Conservation (phyloP, 2,329 filamentous ascomycete genomes). For the Penicillium polonicum region DNA sequence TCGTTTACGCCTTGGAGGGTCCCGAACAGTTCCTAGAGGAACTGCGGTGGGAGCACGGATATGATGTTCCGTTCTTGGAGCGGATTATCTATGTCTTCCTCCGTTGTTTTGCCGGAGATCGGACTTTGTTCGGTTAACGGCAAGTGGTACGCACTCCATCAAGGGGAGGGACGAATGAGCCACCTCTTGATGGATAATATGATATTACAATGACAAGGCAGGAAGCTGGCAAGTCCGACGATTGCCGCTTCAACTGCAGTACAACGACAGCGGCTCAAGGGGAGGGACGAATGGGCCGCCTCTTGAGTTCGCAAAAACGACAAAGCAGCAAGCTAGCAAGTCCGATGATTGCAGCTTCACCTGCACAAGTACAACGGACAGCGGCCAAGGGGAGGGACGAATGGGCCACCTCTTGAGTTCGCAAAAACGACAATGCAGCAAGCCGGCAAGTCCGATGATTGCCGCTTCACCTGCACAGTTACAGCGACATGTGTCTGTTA, state of each 20-base stretch:
- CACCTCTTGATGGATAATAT: not conserved
- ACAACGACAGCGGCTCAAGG: not conserved
- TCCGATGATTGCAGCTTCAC: not conserved
- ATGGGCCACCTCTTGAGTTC: not conserved
- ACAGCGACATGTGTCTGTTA: not conserved
- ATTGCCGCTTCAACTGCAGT: not conserved
- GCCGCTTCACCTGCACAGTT: slow-evolving; percentile 2
- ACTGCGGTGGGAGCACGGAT: slow-evolving; percentile 3
- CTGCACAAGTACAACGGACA: not conserved
- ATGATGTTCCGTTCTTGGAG: not conserved
- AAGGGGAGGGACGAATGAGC: slow-evolving; percentile 8
- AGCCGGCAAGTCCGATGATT: slow-evolving; percentile 2
- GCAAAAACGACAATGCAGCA: not conserved
- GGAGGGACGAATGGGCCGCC: slow-evolving; percentile 3
- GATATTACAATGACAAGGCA: not conserved
- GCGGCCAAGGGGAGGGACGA: slow-evolving; percentile 2
- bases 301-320: not conserved
- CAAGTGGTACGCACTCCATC: not conserved
- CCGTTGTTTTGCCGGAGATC: slow-evolving; percentile 5
- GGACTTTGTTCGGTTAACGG: not conserved
- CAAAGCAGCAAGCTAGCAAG: not conserved
- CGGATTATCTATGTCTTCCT: slow-evolving; percentile 1
- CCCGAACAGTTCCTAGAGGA: not conserved
- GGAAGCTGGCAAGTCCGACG: not conserved
- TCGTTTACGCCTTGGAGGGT: not conserved